phyloP scores from a whole-genome alignment of 768 basidiomycete species.

The Termitomyces sp. region DNA sequence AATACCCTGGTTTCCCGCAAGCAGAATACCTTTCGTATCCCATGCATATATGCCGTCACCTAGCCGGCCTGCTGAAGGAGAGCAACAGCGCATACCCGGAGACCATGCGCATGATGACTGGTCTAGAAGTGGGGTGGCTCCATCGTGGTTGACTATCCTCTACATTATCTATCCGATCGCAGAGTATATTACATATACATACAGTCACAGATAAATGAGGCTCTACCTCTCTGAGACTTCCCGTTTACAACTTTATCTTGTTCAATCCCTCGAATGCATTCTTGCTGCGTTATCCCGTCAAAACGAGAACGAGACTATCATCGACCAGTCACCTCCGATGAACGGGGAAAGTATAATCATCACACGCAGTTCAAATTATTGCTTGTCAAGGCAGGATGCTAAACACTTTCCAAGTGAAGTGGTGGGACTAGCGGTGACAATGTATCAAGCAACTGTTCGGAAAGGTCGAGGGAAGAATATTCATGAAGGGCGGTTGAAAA shows the following conservation, averaged over 20 bases:
- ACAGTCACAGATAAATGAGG: neutral
- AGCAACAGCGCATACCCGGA: constrained; percentile 76
- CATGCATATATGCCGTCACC: constrained; percentile 62
- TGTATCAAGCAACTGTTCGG: too few species aligned
- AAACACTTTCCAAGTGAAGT: neutral
- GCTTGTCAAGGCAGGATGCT: neutral
- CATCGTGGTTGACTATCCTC: constrained; percentile 30
- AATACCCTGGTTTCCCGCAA: constrained; percentile 79
- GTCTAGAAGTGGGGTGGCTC: constrained; percentile 80
- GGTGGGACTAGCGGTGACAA: neutral
- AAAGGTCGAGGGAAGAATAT: too few species aligned
- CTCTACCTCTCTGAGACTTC: neutral
- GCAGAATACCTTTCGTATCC: constrained; percentile 89
- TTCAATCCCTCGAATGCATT: too few species aligned
- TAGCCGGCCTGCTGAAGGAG: constrained; percentile 67
- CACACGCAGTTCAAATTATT: neutral
- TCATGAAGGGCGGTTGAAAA: too few species aligned
- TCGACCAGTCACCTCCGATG: neutral
- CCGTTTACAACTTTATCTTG: neutral
- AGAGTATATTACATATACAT: neutral
- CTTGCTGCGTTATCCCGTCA: neutral
- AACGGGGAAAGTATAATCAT: too few species aligned
- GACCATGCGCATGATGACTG: constrained; percentile 72
- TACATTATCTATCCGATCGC: neutral
- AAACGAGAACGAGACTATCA: neutral